phyloP scores from a whole-genome alignment of 179 eudicot species.

The Gypsophila paniculata region DNA sequence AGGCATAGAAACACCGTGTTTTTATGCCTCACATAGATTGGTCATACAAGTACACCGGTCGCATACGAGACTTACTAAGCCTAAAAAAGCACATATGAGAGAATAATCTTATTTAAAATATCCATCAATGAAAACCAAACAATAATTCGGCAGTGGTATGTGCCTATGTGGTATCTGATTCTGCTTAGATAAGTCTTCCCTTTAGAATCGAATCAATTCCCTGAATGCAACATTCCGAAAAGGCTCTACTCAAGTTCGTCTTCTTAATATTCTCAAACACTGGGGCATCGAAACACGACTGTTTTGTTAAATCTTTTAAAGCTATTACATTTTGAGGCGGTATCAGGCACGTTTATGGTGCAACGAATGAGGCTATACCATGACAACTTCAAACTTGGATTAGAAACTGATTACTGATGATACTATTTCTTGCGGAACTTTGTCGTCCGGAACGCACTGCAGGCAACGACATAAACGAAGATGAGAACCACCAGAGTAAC shows the following conservation, averaged over 20 bases:
- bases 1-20: too few species aligned
- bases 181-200: constrained; percentile 1
- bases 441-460: constrained; percentile 75
- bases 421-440: constrained; percentile 44
- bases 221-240: background rate
- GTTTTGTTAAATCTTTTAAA: background rate
- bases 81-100: background rate
- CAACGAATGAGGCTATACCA: background rate
- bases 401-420: too few species aligned
- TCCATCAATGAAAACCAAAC: background rate
- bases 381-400: background rate
- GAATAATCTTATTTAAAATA: background rate
- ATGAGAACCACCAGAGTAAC: constrained; percentile 70
- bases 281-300: background rate
- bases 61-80: too few species aligned
- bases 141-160: constrained; percentile 11
- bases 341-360: background rate
- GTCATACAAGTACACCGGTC: too few species aligned
- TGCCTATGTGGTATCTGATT: constrained; percentile 14
- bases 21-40: too few species aligned
- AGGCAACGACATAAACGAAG: constrained; percentile 71
- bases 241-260: constrained; percentile 10
- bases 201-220: background rate
- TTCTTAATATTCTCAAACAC: constrained; percentile 1
- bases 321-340: background rate